Evolutionary conservation across 2,329 filamentous ascomycete genomes (phyloP).

Genomic region (Cadophora sp.): DNA sequence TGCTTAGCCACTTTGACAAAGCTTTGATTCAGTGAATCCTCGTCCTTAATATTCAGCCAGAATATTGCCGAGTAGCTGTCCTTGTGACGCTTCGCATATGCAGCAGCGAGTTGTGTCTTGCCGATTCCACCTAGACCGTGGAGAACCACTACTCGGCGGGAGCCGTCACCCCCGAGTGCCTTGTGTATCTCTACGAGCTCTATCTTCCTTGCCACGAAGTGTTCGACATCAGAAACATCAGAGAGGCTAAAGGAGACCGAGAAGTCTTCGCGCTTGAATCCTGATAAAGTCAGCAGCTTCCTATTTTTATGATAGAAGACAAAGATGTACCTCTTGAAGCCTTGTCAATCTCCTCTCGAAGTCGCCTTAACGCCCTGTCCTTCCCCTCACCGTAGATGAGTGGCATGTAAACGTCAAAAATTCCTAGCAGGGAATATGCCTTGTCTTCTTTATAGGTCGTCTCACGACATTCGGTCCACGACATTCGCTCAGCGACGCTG

Average conservation of each 20-base stretch:
- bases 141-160: slow-evolving; percentile 16
- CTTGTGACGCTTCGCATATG: slow-evolving; percentile 43
- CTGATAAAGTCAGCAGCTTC: slow-evolving; percentile 22
- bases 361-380: slow-evolving; percentile 43
- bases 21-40: slow-evolving; percentile 41
- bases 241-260: slow-evolving; percentile 43
- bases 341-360: slow-evolving; percentile 47
- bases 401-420: slow-evolving; percentile 54
- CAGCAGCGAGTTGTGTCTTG: slow-evolving; percentile 30
- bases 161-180: slow-evolving; percentile 39
- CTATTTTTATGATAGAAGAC: not conserved
- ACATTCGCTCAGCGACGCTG: slow-evolving; percentile 41
- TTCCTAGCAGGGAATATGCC: slow-evolving; percentile 53
- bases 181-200: slow-evolving; percentile 45
- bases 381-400: slow-evolving; percentile 51
- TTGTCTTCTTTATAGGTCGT: slow-evolving; percentile 51
- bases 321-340: slow-evolving; percentile 17
- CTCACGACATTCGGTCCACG: slow-evolving; percentile 48
- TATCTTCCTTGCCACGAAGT: slow-evolving; percentile 45
- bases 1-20: slow-evolving; percentile 32
- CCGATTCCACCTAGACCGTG: not conserved
- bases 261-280: slow-evolving; percentile 37
- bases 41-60: slow-evolving; percentile 27
- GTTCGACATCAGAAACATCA: slow-evolving; percentile 37
- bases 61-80: slow-evolving; percentile 32